Evolutionary conservation across 2,329 filamentous ascomycete genomes (phyloP).

Genomic region (Chaetomiaceae sp.): DNA sequence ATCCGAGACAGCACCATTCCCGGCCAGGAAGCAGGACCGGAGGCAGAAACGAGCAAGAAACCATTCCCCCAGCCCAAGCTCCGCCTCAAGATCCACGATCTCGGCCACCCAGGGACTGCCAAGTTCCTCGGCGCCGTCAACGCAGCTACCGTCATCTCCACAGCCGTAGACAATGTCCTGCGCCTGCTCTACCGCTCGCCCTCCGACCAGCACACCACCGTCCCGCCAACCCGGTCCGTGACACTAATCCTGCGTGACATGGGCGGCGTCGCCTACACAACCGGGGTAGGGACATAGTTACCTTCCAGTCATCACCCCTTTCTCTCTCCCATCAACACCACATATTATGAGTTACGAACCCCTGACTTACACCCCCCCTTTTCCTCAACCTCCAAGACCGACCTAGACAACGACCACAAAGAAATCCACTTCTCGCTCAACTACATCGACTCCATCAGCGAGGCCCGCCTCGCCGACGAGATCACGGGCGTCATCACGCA

Average conservation of each 20-base stretch:
- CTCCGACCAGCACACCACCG: slow-evolving; percentile 37
- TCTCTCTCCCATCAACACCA: background rate
- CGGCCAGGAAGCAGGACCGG: background rate
- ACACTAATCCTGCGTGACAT: slow-evolving; percentile 78
- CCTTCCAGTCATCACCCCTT: background rate
- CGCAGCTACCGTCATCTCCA: slow-evolving; percentile 56
- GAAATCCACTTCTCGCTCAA: slow-evolving; percentile 82
- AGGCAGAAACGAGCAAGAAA: slow-evolving; percentile 1
- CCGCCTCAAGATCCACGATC: slow-evolving; percentile 55
- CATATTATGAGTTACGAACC: background rate
- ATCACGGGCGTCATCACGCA: slow-evolving; percentile 81
- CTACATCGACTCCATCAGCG: slow-evolving; percentile 58
- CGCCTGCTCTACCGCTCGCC: slow-evolving; percentile 63
- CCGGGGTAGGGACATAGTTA: slow-evolving; percentile 28
- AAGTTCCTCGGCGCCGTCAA: slow-evolving; percentile 66
- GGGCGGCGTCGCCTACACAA: slow-evolving; percentile 85
- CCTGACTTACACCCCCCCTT: background rate
- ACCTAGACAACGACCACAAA: slow-evolving; percentile 81
- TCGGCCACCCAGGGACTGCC: slow-evolving; percentile 55
- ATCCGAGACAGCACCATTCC: background rate
- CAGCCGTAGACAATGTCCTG: slow-evolving; percentile 65
- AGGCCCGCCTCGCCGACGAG: slow-evolving; percentile 51
- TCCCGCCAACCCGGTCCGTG: slow-evolving; percentile 71
- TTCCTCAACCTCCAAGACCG: slow-evolving; percentile 46
- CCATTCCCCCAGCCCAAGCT: slow-evolving; percentile 49